Percentiles rank a stretch among this genome's conserved stretches.
phyloP scores from a whole-genome alignment of 352 stramenopile genomes.

The Globisporangium perplexum region DNA sequence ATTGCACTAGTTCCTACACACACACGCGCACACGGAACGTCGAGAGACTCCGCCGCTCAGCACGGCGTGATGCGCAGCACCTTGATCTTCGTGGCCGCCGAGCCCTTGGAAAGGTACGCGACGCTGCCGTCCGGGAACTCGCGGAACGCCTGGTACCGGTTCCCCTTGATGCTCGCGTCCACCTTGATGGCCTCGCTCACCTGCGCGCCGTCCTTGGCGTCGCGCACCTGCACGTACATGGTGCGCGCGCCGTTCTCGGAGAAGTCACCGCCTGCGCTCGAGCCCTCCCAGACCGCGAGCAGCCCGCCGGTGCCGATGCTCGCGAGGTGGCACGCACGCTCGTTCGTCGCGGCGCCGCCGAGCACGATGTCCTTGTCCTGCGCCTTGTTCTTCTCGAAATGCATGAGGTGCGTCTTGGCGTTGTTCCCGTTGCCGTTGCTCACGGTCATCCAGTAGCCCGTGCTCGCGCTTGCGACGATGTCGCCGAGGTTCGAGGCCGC shows the following conservation, averaged over 20 bases:
- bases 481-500: conserved; percentile 41
- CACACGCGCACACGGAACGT: too few relatives aligned
- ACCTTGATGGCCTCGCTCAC: conserved; percentile 44
- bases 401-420: conserved; percentile 51
- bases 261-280: conserved; percentile 30
- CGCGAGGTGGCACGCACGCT: conserved; percentile 42
- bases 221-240: conserved; percentile 50
- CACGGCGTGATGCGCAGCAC: conserved; percentile 45
- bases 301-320: conserved; percentile 32
- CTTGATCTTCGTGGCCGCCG: conserved; percentile 30
- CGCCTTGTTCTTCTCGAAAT: conserved; percentile 41
- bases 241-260: conserved; percentile 17
- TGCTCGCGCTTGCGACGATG: conserved; percentile 32
- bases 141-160: conserved; percentile 60
- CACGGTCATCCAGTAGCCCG: conserved; percentile 57
- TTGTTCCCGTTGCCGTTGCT: conserved; percentile 45
- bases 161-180: conserved; percentile 36
- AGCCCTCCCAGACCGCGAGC: conserved; percentile 46
- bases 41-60: conserved; percentile 11
- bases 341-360: conserved; percentile 39
- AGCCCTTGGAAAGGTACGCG: conserved; percentile 45
- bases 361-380: conserved; percentile 46
- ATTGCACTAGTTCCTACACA: too few relatives aligned
- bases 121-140: conserved; percentile 42
- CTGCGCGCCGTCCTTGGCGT: conserved; percentile 26